These are phyloP conservation scores for Aspergillus brunneoviolaceus DNA, from an alignment of 2,329 filamentous ascomycete species.

Conservation along the genomic window DNA sequence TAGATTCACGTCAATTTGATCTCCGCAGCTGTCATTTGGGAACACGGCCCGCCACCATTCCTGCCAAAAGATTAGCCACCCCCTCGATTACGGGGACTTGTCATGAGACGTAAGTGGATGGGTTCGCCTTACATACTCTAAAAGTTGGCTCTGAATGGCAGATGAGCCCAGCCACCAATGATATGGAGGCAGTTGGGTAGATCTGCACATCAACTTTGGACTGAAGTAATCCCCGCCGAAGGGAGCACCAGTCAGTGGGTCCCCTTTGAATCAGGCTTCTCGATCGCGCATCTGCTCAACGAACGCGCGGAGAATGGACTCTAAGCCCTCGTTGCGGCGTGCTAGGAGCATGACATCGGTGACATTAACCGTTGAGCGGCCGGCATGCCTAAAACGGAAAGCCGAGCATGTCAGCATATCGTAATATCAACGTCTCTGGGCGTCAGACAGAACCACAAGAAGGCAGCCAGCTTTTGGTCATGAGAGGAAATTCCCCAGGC, in stretches of 20 bases:
- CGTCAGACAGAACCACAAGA: background rate
- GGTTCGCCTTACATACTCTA: background rate
- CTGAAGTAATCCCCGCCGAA: background rate
- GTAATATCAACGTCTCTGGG: background rate
- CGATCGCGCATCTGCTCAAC: slow-evolving; percentile 33
- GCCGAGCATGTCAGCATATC: slow-evolving; percentile 3
- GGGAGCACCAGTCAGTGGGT: no score
- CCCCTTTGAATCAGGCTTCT: slow-evolving; percentile 18
- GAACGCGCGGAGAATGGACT: slow-evolving; percentile 62
- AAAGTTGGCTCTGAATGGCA: background rate
- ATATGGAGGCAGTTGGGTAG: background rate
- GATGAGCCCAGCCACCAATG: slow-evolving; percentile 13
- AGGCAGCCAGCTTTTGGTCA: background rate
- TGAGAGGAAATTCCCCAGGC: background rate
- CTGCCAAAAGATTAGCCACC: background rate
- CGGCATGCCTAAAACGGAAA: slow-evolving; percentile 68
- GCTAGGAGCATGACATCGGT: slow-evolving; percentile 87
- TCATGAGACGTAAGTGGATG: background rate
- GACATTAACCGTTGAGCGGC: slow-evolving; percentile 73
- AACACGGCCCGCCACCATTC: background rate
- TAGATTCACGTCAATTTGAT: background rate
- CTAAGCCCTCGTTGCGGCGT: slow-evolving; percentile 80
- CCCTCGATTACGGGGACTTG: background rate
- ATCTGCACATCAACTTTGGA: background rate
- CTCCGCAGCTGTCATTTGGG: slow-evolving; percentile 8